A percentile compares a stretch with the other conserved stretches of the same genome.
Evolutionary conservation across 2,329 filamentous ascomycete species (phyloP).

Genomic region (Plectosphaerella sp.): DNA sequence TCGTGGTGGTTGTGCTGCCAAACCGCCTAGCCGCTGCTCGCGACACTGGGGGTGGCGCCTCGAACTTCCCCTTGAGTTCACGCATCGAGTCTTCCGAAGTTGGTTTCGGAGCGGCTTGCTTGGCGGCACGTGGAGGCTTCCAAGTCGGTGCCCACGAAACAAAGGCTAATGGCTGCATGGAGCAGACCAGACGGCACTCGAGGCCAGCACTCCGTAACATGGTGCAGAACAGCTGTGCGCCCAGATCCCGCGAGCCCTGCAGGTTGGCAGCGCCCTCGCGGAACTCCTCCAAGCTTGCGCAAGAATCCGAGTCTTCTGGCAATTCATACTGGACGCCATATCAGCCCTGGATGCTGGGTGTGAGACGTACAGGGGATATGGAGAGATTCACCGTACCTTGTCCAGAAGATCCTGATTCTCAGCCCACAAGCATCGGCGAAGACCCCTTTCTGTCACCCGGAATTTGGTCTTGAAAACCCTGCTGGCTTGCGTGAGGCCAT

Average conservation of each 20-base stretch:
- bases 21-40: conserved; percentile 39
- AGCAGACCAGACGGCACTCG: conserved; percentile 80
- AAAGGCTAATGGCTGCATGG: conserved; percentile 77
- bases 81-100: conserved; percentile 29
- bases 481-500: conserved; percentile 67
- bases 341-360: conserved; percentile 16
- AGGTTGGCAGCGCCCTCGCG: conserved; percentile 62
- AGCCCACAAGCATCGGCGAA: conserved; percentile 71
- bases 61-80: conserved; percentile 30
- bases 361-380: background rate
- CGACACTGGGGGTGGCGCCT: conserved; percentile 19
- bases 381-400: conserved; percentile 36
- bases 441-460: conserved; percentile 64
- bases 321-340: conserved; percentile 42
- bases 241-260: conserved; percentile 81
- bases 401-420: conserved; percentile 59
- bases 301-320: conserved; percentile 60
- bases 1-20: conserved; percentile 49
- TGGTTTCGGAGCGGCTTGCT: conserved; percentile 19
- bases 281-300: conserved; percentile 70
- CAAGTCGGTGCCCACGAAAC: conserved; percentile 46
- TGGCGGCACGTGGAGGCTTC: conserved; percentile 31
- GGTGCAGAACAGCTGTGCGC: conserved; percentile 86
- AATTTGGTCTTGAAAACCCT: conserved; percentile 68
- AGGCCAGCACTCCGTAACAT: conserved; percentile 79